Conservation (phyloP, 352 stramenopile genomes). For the Thraustochytrium striatum region DNA sequence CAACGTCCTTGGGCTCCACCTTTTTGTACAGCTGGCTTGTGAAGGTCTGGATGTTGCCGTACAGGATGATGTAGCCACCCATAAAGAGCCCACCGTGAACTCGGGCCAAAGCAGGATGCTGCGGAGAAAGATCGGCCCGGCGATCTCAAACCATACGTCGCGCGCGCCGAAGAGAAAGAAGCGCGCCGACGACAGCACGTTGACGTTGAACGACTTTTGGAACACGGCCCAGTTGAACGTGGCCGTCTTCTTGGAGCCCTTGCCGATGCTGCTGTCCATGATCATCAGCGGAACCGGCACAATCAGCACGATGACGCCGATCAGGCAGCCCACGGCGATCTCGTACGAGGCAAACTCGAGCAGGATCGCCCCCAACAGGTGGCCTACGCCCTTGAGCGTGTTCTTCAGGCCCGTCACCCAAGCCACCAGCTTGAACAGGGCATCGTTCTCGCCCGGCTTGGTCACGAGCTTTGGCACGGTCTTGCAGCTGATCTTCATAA, state of each 20-base stretch:
- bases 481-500: constrained; percentile 70
- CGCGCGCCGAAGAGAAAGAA: constrained; percentile 69
- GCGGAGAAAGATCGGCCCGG: constrained; percentile 67
- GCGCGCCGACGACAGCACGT: constrained; percentile 62
- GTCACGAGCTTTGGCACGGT: constrained; percentile 72
- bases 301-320: constrained; percentile 63
- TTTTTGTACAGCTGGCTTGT: constrained; percentile 65
- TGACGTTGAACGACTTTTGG: constrained; percentile 65
- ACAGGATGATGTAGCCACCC: constrained; percentile 69
- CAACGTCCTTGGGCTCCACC: not conserved
- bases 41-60: constrained; percentile 68
- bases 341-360: constrained; percentile 61
- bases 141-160: constrained; percentile 75
- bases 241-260: constrained; percentile 64
- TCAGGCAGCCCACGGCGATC: constrained; percentile 62
- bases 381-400: constrained; percentile 68
- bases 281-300: constrained; percentile 65
- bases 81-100: constrained; percentile 63
- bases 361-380: constrained; percentile 64
- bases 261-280: constrained; percentile 61
- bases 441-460: constrained; percentile 62
- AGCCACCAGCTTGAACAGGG: constrained; percentile 65
- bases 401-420: constrained; percentile 71
- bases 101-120: constrained; percentile 60
- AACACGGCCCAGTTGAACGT: constrained; percentile 63